Conservation (phyloP, 176 grass and related monocot genomes). For the Hordeum vulgare region MorexV3_pseudomolecules_assembly NC_058519.1:200471961-200472460, state of each 20-base stretch:
- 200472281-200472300: neutral
- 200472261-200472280: neutral
- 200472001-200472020: neutral
- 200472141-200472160: slow-evolving; percentile 28
- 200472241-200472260: neutral
- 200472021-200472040: slow-evolving; percentile 34
- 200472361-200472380: slow-evolving; percentile 44
- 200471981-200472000: slow-evolving; percentile 38
- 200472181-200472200: slow-evolving; percentile 32
- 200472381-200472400: slow-evolving; percentile 30
- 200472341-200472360: neutral
- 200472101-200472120: slow-evolving; percentile 21
- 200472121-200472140: slow-evolving; percentile 29
- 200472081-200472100: slow-evolving; percentile 29
- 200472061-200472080: slow-evolving; percentile 35
- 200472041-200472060: slow-evolving; percentile 28
- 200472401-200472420: slow-evolving; percentile 31
- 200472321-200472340: neutral
- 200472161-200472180: slow-evolving; percentile 30
- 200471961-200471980: slow-evolving; percentile 22
- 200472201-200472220: neutral
- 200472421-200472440: slow-evolving; percentile 58
- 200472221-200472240: neutral
- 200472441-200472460: slow-evolving; percentile 54
- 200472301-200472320: neutral